Base-by-base conservation (phyloP, 2,329 filamentous ascomycete species). In the Colletotrichum tabaci region DNA sequence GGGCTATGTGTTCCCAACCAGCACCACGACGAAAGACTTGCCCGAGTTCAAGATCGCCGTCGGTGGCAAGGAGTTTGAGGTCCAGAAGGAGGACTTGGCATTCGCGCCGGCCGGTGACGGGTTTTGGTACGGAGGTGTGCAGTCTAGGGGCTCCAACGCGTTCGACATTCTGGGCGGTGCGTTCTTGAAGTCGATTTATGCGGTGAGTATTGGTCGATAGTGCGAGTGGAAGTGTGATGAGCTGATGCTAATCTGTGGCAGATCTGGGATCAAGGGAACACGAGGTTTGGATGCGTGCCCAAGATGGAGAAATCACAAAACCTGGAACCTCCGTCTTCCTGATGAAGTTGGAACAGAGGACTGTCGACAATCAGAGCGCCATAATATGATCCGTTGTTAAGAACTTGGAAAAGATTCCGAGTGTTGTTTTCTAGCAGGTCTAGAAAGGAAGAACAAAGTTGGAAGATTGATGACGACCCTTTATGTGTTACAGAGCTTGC, bases 21-120 rank as follows among this genome's bases (percentile, higher is more conserved):
- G 78, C 58, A 73, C 80, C 2, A 72, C 64, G 60, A 47, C 23
- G 46, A 53, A 72, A 6, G 65, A 72, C 23, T 30, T 87, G 53
- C 87, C 87, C 8, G 85, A 88, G 74, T 79, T 88, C 60, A 78
- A 83, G 67, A 81, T 93, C 16, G 87, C 88, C 26, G 85, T 92
- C 38, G 90, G 90, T 42, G 85, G 87, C 71, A 87, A 85, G 74
- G 84, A 88, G 40, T 72, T 64, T 55, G 60, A 50, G 18, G 63
- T 72, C 46, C 69, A 72, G 35, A 69, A 69, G 53, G 69, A 72
- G 40, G 65, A 69, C 30, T 23, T 72, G 30, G 66, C 60, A 53
- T 72, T 72, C 12, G 69, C 69, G 18, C 58, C 66, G 26, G 69
- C 65, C 10, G 53, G 60, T 15, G 53, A 69, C 1, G 69, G 69